Evolutionary conservation across 106 monocot genomes (phyloP).

Genomic region (Posidonia australis): DNA sequence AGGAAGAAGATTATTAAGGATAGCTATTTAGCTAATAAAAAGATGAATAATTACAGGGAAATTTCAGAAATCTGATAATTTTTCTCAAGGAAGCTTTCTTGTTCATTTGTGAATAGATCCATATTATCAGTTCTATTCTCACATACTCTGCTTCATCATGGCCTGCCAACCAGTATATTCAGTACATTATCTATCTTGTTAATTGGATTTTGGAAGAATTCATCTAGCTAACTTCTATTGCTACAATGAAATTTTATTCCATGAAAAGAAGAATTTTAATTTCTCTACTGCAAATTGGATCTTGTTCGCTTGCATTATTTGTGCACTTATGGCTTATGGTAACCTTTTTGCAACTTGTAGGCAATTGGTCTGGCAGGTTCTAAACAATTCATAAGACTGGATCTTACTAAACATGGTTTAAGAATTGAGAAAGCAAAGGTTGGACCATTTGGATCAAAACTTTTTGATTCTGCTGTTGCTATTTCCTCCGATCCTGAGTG

Average conservation of each 20-base stretch:
- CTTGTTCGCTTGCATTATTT: background rate
- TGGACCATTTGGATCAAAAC: conserved; percentile 79
- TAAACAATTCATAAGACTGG: conserved; percentile 53
- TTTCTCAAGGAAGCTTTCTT: background rate
- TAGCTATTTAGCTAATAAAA: background rate
- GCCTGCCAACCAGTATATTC: no score
- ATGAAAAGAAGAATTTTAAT: no score
- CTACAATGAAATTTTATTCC: no score
- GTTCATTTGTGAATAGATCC: no score
- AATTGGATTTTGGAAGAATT: background rate
- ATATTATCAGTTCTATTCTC: no score
- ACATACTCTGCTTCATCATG: no score
- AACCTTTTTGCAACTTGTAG: conserved; percentile 24
- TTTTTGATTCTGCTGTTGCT: conserved; percentile 92
- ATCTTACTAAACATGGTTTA: conserved; percentile 48
- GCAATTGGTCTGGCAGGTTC: conserved; percentile 59
- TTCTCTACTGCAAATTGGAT: background rate
- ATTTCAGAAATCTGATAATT: background rate
- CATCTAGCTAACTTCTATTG: no score
- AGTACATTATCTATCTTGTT: background rate
- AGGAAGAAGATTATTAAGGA: no score
- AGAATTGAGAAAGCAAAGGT: conserved; percentile 74
- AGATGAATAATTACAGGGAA: background rate
- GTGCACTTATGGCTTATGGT: background rate
- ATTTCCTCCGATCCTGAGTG: conserved; percentile 61